These are phyloP conservation scores for Epichloe glyceriae DNA, from an alignment of 2,329 filamentous ascomycete genomes.

Conservation along the genomic window DNA sequence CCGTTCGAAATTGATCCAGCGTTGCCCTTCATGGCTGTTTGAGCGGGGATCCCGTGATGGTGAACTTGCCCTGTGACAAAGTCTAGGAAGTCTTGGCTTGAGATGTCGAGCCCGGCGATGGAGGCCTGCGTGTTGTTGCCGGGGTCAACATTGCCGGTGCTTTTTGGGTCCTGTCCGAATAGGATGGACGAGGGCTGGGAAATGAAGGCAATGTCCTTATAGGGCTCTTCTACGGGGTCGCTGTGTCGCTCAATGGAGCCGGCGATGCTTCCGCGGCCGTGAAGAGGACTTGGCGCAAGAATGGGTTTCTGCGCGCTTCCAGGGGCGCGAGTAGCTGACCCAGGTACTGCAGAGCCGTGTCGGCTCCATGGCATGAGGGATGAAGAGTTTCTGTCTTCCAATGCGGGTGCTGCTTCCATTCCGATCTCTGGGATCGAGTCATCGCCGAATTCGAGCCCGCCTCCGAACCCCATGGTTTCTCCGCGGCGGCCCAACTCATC, in stretches of 20 bases:
- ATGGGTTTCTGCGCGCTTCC: conserved; percentile 23
- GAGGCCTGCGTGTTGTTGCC: conserved; percentile 19
- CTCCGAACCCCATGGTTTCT: conserved; percentile 13
- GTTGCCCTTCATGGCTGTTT: conserved; percentile 18
- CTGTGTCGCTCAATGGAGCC: conserved; percentile 34
- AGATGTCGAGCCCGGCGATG: conserved; percentile 27
- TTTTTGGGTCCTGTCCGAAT: conserved; percentile 9
- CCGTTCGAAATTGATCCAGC: conserved; percentile 52
- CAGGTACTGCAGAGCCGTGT: conserved; percentile 29
- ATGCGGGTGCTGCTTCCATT: conserved; percentile 50
- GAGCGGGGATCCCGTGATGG: conserved; percentile 19
- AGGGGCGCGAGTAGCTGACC: conserved; percentile 30
- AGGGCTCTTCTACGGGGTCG: conserved; percentile 23
- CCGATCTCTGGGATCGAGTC: conserved; percentile 49
- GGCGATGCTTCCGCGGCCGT: conserved; percentile 22
- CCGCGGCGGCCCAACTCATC: conserved; percentile 17
- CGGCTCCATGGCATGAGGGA: conserved; percentile 41
- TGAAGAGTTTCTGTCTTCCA: conserved; percentile 52
- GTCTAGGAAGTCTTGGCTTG: conserved; percentile 32
- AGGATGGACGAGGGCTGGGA: conserved; percentile 21
- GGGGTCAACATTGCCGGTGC: conserved; percentile 9
- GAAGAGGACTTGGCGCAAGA: conserved; percentile 24
- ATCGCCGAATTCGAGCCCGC: conserved; percentile 21
- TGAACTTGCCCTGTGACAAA: conserved; percentile 27
- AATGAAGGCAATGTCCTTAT: conserved; percentile 21